Conservation (phyloP, 169 alveolate genomes). For the Plasmodium sp. region DNA sequence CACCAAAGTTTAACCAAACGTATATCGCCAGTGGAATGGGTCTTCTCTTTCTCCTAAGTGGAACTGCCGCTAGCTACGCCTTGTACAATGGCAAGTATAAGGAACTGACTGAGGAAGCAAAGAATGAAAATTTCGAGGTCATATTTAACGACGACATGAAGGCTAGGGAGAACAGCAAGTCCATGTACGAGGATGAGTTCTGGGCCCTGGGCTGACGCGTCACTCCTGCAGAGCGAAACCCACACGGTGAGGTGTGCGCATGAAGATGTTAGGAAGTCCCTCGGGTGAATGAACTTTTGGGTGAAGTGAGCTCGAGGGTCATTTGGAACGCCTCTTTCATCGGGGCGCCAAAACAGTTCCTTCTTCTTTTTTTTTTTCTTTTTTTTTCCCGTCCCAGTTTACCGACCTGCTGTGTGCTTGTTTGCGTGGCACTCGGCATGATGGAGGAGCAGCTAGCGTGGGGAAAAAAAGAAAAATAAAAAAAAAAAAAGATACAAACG, state of each 20-base stretch:
- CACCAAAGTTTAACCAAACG: not conserved
- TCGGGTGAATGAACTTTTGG: not conserved
- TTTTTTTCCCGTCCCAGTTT: not conserved
- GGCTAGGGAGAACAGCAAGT: not conserved
- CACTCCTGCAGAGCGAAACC: not conserved
- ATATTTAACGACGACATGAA: conserved; percentile 24
- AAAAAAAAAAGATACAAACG: not conserved
- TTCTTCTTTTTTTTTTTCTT: no score
- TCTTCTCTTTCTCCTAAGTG: conserved; percentile 8
- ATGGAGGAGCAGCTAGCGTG: not conserved
- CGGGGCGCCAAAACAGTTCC: not conserved
- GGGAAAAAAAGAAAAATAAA: not conserved
- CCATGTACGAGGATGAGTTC: conserved; percentile 47
- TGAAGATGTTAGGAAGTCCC: not conserved
- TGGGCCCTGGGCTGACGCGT: conserved; percentile 20
- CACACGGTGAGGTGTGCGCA: not conserved
- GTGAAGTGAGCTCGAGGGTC: not conserved
- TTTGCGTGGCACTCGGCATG: not conserved
- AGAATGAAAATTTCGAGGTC: conserved; percentile 16
- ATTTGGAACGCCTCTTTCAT: not conserved
- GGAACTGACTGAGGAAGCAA: not conserved
- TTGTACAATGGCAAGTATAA: conserved; percentile 2
- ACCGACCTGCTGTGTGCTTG: not conserved
- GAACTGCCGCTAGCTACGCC: conserved; percentile 17
- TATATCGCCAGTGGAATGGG: conserved; percentile 62